A percentile compares a stretch with the other conserved stretches of the same genome.
Evolutionary conservation across 371 early-diverging fungal species (phyloP).

Genomic region (Syncephalastrum racemosum): DNA sequence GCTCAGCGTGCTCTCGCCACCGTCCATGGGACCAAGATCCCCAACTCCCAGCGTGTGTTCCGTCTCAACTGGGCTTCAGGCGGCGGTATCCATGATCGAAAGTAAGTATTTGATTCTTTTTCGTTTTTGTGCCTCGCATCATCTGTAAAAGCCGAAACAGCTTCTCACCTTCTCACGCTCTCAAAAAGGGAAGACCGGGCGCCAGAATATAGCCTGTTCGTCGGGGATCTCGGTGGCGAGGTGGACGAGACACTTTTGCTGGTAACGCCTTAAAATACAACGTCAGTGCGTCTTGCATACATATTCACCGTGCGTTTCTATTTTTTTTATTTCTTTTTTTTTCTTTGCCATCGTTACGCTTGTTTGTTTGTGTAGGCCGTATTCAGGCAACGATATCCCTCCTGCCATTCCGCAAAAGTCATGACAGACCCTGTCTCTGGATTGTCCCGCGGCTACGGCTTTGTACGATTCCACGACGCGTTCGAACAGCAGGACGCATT

Average conservation of each 20-base stretch:
- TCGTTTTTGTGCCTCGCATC: not conserved
- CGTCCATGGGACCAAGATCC: slow-evolving; percentile 81
- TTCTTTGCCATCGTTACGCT: slow-evolving; percentile 1
- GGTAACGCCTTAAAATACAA: slow-evolving; percentile 43
- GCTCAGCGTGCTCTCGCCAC: slow-evolving; percentile 28
- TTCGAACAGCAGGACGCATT: slow-evolving; percentile 74
- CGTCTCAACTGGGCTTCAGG: slow-evolving; percentile 74
- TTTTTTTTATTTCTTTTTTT: slow-evolving; percentile 4
- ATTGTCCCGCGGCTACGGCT: slow-evolving; percentile 78
- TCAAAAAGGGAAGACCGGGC: slow-evolving; percentile 48
- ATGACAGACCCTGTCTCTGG: slow-evolving; percentile 79
- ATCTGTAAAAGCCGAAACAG: not conserved
- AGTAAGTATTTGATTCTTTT: slow-evolving; percentile 19
- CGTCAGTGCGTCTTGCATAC: no score
- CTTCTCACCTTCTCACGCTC: slow-evolving; percentile 10
- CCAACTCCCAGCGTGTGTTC: slow-evolving; percentile 76
- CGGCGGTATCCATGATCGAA: slow-evolving; percentile 53
- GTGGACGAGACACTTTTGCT: slow-evolving; percentile 72
- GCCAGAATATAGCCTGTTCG: slow-evolving; percentile 84
- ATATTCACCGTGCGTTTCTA: no score
- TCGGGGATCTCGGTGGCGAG: slow-evolving; percentile 82
- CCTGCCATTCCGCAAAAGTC: slow-evolving; percentile 80
- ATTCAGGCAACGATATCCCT: slow-evolving; percentile 65
- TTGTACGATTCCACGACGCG: slow-evolving; percentile 78
- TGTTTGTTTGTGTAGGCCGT: slow-evolving; percentile 38